Evolutionary conservation across 768 basidiomycete species (phyloP), one percentile per base, ranked within the genome.

Genomic region (Mycena polygramma): DNA sequence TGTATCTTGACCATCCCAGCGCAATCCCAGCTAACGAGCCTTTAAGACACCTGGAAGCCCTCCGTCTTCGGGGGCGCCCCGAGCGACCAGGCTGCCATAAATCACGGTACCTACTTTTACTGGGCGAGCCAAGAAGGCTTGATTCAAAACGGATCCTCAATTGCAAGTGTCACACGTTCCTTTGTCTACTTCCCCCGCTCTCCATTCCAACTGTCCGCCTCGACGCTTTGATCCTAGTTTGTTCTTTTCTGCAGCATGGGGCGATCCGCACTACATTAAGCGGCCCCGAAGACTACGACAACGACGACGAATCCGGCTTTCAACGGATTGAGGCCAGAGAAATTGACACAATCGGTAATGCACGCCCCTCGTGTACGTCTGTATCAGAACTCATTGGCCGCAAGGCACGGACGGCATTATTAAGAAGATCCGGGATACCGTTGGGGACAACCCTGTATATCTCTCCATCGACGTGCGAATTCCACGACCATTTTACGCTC

Each of bases 101-200:
- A 93, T 69, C 95, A 96, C 69, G 95, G 94, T 15, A 94, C 93
- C 4, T 96, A 95, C 83, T 96, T 96, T 80, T 96, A 94, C 81
- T 93, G 93, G 87, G 95, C 95, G 0, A 90, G 90, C 69, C 88
- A 92, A 74, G 93, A 95, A 75, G 94, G 95, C 3, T 83, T 95
- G 52, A 91, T 97, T 71, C 85, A 84, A 74, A 92, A 93, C 69
- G 92, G 92, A 71, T 87, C 87, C 66, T 93, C 92, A 79, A 92
- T 93, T 90, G 92, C 91, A 93, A 93, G 92, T 92, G 74, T 87
- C 79, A 22, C 69, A 46, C 76, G 78, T 77, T 79, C 78, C 73
- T 66, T 76, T 55, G 9, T 65, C 57, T 58, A 46, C 60, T 48
- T 55, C 55, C n/a, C 55, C 66, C 58, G 45, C 57, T 67, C 60